Percentiles rank a stretch among this genome's conserved stretches.
Conservation (phyloP, 2,329 filamentous ascomycete species). For the Pyricularia grisea region DNA sequence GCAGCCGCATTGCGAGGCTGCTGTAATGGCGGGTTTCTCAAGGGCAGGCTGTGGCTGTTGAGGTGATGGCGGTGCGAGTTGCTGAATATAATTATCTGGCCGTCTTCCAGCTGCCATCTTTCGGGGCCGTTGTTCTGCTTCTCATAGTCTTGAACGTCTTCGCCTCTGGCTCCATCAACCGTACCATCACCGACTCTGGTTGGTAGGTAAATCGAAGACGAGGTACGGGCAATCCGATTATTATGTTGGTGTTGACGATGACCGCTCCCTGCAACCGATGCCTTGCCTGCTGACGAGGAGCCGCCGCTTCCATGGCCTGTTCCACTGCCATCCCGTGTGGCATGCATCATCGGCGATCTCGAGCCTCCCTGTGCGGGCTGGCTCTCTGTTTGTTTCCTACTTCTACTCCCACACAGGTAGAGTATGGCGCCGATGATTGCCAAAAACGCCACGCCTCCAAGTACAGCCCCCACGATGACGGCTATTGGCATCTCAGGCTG, state of each 20-base stretch:
- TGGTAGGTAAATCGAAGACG: constrained; percentile 2
- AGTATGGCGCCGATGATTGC: neutral
- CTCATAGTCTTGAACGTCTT: neutral
- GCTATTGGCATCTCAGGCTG: neutral
- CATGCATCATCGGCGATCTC: neutral
- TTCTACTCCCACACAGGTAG: neutral
- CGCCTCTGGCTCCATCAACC: neutral
- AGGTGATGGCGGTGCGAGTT: neutral
- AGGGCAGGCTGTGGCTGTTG: neutral
- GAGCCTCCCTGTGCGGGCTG: neutral
- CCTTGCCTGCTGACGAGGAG: neutral
- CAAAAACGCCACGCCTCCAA: neutral
- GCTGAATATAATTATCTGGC: neutral
- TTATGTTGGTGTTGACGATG: neutral
- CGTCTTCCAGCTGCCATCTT: neutral
- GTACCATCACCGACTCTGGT: neutral
- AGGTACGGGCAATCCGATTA: neutral
- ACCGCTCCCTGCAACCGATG: neutral
- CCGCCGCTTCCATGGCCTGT: neutral
- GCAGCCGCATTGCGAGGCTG: neutral
- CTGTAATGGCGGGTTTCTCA: neutral
- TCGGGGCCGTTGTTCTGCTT: neutral
- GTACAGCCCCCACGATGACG: neutral
- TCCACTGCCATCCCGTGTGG: neutral
- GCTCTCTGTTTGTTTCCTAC: neutral